Evolutionary conservation across 768 basidiomycete species (phyloP), one percentile per base, ranked within the genome.

Genomic region (Podaxis sp.): DNA sequence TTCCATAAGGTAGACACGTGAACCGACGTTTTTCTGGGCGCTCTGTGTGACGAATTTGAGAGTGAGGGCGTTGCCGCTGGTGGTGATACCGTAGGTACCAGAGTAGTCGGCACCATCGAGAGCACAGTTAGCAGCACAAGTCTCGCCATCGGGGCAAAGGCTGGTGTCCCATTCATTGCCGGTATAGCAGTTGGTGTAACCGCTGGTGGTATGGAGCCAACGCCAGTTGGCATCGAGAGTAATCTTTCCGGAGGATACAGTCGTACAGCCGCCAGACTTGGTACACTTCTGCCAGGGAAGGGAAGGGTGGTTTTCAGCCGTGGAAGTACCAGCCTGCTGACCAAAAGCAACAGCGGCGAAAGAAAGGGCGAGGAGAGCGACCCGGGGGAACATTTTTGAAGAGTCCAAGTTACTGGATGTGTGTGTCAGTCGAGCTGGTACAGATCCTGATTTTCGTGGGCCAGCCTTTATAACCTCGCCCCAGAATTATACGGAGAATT

Each of bases 261-360:
- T 62, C 21, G 50, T 54, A 52, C 62, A 62, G 27, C 53, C 53
- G 37, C 59, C 52, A 13, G 50, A 28, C 4, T 28, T 44, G 50
- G 62, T 58, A 18, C 62, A 62, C 46, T 21, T 53, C 25, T 62
- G 62, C 62, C 62, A 62, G 25, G 57, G 27, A 37, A 62, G 62
- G 5, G 50, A 25, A 14, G 62, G 62, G 47, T 62, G 62, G 16
- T 28, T 58, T 42, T 62, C 62, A 21, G 56, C 50, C 5, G 52
- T 62, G 57, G 58, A 46, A 51, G 57, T 58, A 21, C 62, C 62
- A 18, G 52, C 62, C 44, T 59, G 62, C 37, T 62, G 62, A 23
- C 50, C 62, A n/a, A 62, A 47, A 23, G 32, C 50, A 53, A 50
- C 32, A 28, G 56, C 57, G 23, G 62, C 51, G 25, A 62, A 52